Percentiles rank a stretch among this genome's conserved stretches.
phyloP scores from a whole-genome alignment of 352 stramenopile species.

The Globisporangium viniferum region DNA sequence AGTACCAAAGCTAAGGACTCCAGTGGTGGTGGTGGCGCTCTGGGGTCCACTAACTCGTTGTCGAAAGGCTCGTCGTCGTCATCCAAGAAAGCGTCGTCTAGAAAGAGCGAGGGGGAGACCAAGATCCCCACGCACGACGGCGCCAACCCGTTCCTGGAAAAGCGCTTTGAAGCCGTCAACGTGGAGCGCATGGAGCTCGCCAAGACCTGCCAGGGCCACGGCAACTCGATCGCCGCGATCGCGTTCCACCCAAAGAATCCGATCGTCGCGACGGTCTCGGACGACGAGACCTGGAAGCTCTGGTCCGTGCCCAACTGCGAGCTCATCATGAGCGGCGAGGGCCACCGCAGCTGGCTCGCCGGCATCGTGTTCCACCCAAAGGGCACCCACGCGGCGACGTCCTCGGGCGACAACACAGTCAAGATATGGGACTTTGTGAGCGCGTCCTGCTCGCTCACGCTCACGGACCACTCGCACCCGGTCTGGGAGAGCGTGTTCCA shows the following conservation, averaged over 20 bases:
- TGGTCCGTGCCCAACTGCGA: constrained; percentile 92
- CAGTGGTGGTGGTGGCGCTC: constrained; percentile 1
- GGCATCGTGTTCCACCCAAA: constrained; percentile 90
- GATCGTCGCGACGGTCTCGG: constrained; percentile 90
- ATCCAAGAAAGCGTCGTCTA: constrained; percentile 16
- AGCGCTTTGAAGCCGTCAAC: constrained; percentile 65
- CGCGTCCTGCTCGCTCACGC: constrained; percentile 85
- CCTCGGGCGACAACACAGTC: constrained; percentile 90
- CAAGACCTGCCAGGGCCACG: constrained; percentile 90
- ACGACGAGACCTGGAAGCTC: constrained; percentile 95
- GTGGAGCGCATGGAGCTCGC: constrained; percentile 70
- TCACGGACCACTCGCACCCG: constrained; percentile 91
- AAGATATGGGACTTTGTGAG: constrained; percentile 95
- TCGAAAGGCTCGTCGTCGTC: constrained; percentile 22
- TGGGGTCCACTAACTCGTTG: constrained; percentile 7
- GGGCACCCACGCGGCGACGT: constrained; percentile 90
- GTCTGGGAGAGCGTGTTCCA: constrained; percentile 94
- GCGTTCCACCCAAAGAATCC: constrained; percentile 93
- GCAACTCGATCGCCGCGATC: constrained; percentile 86
- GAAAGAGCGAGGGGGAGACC: constrained; percentile 37
- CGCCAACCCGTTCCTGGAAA: constrained; percentile 71
- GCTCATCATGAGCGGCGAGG: constrained; percentile 94
- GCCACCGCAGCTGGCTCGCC: constrained; percentile 90
- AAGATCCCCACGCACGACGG: constrained; percentile 65
- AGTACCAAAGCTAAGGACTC: constrained; percentile 11